Percentiles rank a stretch among this genome's conserved stretches.
phyloP scores from a whole-genome alignment of 2,329 filamentous ascomycete species.

The Sporothrix pseudoabietina region DNA sequence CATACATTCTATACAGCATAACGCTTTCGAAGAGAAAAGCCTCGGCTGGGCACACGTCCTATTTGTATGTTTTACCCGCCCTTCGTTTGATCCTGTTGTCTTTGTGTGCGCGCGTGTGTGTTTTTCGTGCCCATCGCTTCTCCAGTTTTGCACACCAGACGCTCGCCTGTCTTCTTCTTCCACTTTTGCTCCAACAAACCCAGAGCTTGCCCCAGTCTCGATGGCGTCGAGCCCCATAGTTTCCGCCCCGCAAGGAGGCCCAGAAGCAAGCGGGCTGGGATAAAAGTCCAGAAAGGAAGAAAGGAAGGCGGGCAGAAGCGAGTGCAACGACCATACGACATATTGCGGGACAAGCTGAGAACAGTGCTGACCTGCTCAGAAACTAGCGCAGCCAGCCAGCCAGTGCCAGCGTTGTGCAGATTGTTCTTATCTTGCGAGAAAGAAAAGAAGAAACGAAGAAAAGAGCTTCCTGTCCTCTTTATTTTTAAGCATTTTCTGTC shows the following conservation, averaged over 20 bases:
- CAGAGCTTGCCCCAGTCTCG: not conserved
- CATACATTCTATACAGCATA: not conserved
- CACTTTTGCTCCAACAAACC: not conserved
- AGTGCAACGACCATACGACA: not conserved
- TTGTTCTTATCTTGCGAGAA: not conserved
- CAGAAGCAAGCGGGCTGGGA: not conserved
- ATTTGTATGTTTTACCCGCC: conserved; percentile 5
- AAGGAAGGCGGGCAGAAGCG: not conserved
- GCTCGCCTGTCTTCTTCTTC: not conserved
- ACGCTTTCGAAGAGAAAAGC: not conserved
- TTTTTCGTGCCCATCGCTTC: not conserved
- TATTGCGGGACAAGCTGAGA: not conserved
- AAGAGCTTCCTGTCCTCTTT: not conserved
- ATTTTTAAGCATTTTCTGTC: not conserved
- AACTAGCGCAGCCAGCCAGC: conserved; percentile 11
- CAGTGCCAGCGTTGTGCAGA: not conserved
- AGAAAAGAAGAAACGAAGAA: not conserved
- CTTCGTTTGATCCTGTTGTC: not conserved
- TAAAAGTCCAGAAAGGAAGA: not conserved
- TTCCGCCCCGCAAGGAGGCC: conserved; percentile 1
- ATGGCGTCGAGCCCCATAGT: not conserved
- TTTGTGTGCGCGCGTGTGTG: not conserved
- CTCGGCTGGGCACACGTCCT: not conserved
- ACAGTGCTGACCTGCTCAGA: conserved; percentile 8
- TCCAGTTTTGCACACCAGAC: not conserved